Percentiles rank a stretch among this genome's conserved stretches.
phyloP scores from a whole-genome alignment of 1,284 basidiomycete genomes.

The Boletus hoseneyae region DNA sequence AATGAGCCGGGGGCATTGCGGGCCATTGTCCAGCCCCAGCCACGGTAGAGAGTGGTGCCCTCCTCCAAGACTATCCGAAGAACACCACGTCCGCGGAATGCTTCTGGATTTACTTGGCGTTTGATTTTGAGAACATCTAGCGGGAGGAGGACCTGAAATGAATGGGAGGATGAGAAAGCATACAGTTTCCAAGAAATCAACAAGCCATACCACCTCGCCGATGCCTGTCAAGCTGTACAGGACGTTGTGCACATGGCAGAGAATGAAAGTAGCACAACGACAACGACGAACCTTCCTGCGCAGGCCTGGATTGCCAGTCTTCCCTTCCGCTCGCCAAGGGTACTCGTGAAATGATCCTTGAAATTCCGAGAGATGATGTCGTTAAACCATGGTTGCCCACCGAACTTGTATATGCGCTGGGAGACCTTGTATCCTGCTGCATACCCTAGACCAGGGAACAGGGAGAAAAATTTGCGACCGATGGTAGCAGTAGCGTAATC shows the following conservation, averaged over 20 bases:
- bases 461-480: slow-evolving; percentile 76
- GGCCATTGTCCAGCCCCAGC: slow-evolving; percentile 99
- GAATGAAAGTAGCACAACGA: slow-evolving; percentile 4
- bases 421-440: slow-evolving; percentile 97
- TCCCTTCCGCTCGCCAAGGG: slow-evolving; percentile 94
- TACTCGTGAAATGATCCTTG: slow-evolving; percentile 73
- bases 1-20: slow-evolving; percentile 96
- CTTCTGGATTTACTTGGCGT: slow-evolving; percentile 95
- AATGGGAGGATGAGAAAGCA: slow-evolving; percentile 1
- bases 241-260: slow-evolving; percentile 1
- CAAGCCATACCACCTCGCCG: slow-evolving; percentile 82
- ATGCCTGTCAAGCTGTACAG: slow-evolving; percentile 82
- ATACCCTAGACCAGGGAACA: slow-evolving; percentile 98
- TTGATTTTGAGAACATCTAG: slow-evolving; percentile 98
- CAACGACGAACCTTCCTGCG: slow-evolving; percentile 73
- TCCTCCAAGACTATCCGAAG: slow-evolving; percentile 91
- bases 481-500: slow-evolving; percentile 74
- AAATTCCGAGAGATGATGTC: slow-evolving; percentile 82
- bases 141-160: slow-evolving; percentile 76
- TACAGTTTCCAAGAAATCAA: neutral
- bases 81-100: slow-evolving; percentile 90
- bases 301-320: slow-evolving; percentile 96
- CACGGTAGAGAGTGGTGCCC: slow-evolving; percentile 88
- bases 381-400: slow-evolving; percentile 97
- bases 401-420: slow-evolving; percentile 97